These are phyloP conservation scores for Phalaenopsis hybrid DNA, from an alignment of 116 monocot species.

Conservation along the genomic window DNA sequence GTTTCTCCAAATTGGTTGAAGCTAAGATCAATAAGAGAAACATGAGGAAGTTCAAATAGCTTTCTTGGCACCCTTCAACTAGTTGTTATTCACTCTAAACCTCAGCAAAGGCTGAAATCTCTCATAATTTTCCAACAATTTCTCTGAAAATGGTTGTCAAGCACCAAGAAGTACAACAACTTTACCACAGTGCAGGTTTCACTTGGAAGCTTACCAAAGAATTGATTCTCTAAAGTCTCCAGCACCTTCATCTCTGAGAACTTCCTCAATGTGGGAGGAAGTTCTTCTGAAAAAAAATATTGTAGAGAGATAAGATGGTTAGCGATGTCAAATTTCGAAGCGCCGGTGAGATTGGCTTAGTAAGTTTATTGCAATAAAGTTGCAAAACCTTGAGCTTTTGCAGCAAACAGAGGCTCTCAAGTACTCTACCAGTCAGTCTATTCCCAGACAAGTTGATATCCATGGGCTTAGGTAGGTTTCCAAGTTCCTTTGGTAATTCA, in stretches of 20 bases:
- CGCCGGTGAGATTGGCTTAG: slow-evolving; percentile 45
- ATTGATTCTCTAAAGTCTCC: slow-evolving; percentile 73
- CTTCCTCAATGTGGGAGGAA: slow-evolving; percentile 52
- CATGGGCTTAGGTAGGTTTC: slow-evolving; percentile 51
- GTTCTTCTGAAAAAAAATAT: slow-evolving; percentile 43
- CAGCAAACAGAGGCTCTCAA: slow-evolving; percentile 39
- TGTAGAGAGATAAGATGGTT: slow-evolving; percentile 59
- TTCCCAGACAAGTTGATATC: slow-evolving; percentile 80
- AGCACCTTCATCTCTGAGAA: slow-evolving; percentile 54
- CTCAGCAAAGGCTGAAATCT: slow-evolving; percentile 53
- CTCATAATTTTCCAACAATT: slow-evolving; percentile 46
- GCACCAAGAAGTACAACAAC: slow-evolving; percentile 58
- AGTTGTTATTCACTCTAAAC: slow-evolving; percentile 67
- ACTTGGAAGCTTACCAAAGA: slow-evolving; percentile 53
- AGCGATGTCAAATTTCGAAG: slow-evolving; percentile 72
- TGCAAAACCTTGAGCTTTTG: slow-evolving; percentile 61
- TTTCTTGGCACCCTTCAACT: slow-evolving; percentile 50
- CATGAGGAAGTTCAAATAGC: slow-evolving; percentile 62
- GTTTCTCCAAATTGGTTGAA: slow-evolving; percentile 59
- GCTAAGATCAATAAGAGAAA: slow-evolving; percentile 64
- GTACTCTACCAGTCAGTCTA: slow-evolving; percentile 53
- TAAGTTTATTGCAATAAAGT: slow-evolving; percentile 68
- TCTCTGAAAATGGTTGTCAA: slow-evolving; percentile 53
- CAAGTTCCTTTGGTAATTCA: slow-evolving; percentile 64
- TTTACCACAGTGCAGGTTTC: slow-evolving; percentile 47